Conservation (phyloP, 805 yeast genomes). For the Suhomyces xylopsoci region DNA sequence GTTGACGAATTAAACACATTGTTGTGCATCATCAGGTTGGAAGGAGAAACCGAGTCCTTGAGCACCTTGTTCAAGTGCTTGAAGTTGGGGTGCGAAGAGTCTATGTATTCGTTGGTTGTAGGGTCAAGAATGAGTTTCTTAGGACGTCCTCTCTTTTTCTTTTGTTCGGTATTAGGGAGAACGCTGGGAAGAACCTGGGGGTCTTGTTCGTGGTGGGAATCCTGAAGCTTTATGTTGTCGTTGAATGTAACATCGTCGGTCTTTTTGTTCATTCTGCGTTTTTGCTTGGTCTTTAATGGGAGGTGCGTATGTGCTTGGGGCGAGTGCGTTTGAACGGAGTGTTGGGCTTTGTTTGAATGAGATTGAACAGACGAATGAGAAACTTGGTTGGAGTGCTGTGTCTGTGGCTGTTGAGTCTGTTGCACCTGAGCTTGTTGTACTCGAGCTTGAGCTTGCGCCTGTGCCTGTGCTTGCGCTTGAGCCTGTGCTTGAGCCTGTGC, state of each 20-base stretch:
- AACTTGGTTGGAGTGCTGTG: conserved; percentile 1
- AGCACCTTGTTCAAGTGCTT: conserved; percentile 35
- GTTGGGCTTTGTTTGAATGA: too few species aligned
- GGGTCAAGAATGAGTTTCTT: conserved; percentile 40
- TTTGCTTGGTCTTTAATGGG: not conserved
- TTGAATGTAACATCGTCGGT: not conserved
- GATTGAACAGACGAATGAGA: too few species aligned
- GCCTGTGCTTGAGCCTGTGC: conserved; percentile 1
- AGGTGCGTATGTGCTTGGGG: conserved; percentile 3
- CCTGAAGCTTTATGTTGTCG: not conserved
- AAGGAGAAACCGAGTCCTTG: conserved; percentile 11
- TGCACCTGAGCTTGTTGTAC: conserved; percentile 11
- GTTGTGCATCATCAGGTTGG: conserved; percentile 1
- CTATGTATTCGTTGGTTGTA: conserved; percentile 39
- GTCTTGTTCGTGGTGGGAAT: not conserved
- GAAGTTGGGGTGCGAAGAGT: conserved; percentile 40
- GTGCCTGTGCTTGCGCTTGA: conserved; percentile 3
- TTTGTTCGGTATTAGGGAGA: conserved; percentile 8
- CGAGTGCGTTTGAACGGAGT: conserved; percentile 8
- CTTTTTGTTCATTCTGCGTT: conserved; percentile 2
- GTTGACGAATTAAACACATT: conserved; percentile 1
- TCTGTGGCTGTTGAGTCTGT: conserved; percentile 16
- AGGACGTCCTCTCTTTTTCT: conserved; percentile 43
- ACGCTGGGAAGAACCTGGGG: not conserved
- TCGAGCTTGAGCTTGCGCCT: conserved; percentile 6